Base-by-base conservation (phyloP, 1,284 basidiomycete species). In the Sporisorium reilianum region DNA sequence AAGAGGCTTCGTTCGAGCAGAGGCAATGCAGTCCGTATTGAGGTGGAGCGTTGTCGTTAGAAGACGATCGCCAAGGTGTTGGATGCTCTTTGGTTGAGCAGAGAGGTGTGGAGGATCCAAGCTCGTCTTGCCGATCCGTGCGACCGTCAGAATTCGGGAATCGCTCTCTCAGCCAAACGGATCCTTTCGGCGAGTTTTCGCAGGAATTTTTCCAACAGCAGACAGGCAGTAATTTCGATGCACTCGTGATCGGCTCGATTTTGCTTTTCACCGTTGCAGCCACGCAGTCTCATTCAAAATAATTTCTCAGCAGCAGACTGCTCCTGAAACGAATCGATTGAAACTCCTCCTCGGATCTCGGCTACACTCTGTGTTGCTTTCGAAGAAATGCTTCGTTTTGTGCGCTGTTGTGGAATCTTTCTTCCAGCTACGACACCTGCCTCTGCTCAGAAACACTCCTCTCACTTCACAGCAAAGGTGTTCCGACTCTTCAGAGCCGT, bases 271-370 rank as follows among this genome's bases (percentile, higher is more conserved):
- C 30, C 10, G n/a, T 55, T 52, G 55, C 51, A 65, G 11, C 18
- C 30, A 12, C 5, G 12, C 10, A 48, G 55, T 68, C 44, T 36
- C 65, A 55, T 58, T 58, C 52, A 55, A 58, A 41, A 20, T 14
- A 58, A 58, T 44, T 14, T 7, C 36, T 25, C 18, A 18, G 9
- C 8, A 25, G n/a, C 16, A 14, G 22, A 0, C 23, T 7, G 20
- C 25, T 9, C 11, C 20, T 11, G 7, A 10, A 42, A 14, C 3
- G n/a, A 30, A 50, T 58, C 52, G 48, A 70, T 51, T 52, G 36
- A 20, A n/a, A n/a, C n/a, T 26, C 18, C 23, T 8, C 3, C 2
- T 58, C 67, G 67, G 67, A 54, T 46, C 48, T 70, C 67, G 67
- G 67, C 53, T 41, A n/a, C n/a, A n/a, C 30, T 41, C 25, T 26